phyloP scores from a whole-genome alignment of 352 stramenopile species.

The Lagenidium giganteum region DNA sequence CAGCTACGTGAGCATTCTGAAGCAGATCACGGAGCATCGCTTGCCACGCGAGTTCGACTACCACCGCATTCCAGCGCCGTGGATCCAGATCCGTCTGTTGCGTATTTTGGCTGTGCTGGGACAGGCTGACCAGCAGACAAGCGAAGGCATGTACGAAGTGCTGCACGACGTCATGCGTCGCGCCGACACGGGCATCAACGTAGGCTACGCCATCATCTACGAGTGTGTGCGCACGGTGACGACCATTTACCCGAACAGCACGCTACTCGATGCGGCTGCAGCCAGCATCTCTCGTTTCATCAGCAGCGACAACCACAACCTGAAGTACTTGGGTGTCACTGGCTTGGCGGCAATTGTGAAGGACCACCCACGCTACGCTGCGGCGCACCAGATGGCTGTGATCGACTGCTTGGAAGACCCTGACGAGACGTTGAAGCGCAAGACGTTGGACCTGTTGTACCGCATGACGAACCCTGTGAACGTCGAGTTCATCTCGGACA shows the following conservation, averaged over 20 bases:
- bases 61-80: conserved; percentile 98
- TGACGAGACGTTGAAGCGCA: conserved; percentile 99
- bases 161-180: conserved; percentile 97
- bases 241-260: conserved; percentile 99
- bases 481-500: conserved; percentile 99
- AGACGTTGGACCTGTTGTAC: conserved; percentile 96
- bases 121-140: conserved; percentile 90
- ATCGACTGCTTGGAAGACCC: conserved; percentile 99
- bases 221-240: conserved; percentile 98
- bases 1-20: conserved; percentile 98
- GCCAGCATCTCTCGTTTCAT: conserved; percentile 94
- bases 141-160: conserved; percentile 99
- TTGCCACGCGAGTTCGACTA: conserved; percentile 99
- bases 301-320: conserved; percentile 94
- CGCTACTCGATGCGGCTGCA: conserved; percentile 93
- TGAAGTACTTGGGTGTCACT: conserved; percentile 99
- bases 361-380: conserved; percentile 94
- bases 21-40: conserved; percentile 99
- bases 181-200: conserved; percentile 99
- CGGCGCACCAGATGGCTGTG: conserved; percentile 99
- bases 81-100: conserved; percentile 99
- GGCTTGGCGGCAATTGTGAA: conserved; percentile 98
- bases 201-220: conserved; percentile 99
- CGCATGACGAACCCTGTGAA: conserved; percentile 99
- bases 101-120: conserved; percentile 96